Base-by-base conservation (phyloP, 208 protist genomes). In the Leishmania amazonensis region DNA sequence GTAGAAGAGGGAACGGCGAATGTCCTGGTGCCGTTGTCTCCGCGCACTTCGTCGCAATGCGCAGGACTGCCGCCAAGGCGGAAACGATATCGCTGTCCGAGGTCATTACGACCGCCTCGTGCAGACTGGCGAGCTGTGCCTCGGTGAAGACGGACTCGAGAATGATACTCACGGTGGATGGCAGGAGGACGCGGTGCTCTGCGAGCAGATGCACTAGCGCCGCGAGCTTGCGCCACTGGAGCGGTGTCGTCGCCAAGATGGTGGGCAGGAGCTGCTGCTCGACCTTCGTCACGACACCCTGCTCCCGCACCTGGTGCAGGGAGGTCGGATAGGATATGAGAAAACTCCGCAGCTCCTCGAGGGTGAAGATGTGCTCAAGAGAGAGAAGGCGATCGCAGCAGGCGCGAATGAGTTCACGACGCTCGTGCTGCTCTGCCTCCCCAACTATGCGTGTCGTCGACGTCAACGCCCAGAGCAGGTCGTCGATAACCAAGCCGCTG, bases 361-460 rank as follows among this genome's bases (percentile, higher is more conserved):
- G 64, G 17, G 90, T 90, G 9, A 79, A 79, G 57, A 97, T 90
- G 28, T 70, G 79, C 15, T 94, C 90, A 15, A 97, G 71, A 2
- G 86, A 85, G 58, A 97, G 81, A 57, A 97, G 76, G 11, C 81
- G 68, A n/a, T 94, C 89, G 80, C 89, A 94, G 81, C 88, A 92
- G 7, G 62, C 51, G 24, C 80, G 81, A 13, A 97, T 65, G 40
- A 90, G 78, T 9, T 85, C 58, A 2, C 75, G 60, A 11, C 88
- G 85, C 47, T 76, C 60, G 11, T 51, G 58, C 31, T 80, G 70
- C 28, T 80, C 86, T 40, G 65, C 80, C 9, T 57, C 35, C 49
- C 57, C 68, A 81, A 58, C 5, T 11, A 49, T 38, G 58, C 13
- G 35, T 15, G 35, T 24, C 19, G 75, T 54, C 73, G 53, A 54